Conservation (phyloP, 2,329 filamentous ascomycete genomes). For the Setomelanomma holmii region DNA sequence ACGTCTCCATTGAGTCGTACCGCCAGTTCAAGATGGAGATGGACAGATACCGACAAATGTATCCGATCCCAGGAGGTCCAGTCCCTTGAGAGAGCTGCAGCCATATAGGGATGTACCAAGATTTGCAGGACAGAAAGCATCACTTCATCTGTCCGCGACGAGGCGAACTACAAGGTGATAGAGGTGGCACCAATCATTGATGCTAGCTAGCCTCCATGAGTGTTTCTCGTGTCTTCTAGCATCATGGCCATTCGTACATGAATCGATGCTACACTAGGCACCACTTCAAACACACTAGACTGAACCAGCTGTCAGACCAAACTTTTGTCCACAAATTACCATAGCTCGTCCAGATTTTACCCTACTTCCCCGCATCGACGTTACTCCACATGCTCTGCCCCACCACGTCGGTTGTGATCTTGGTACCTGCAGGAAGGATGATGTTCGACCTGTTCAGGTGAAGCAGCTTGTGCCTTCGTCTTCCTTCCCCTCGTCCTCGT, state of each 20-base stretch:
- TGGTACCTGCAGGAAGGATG: neutral
- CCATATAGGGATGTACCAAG: too few relatives aligned
- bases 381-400: too few relatives aligned
- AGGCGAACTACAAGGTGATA: too few relatives aligned
- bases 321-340: neutral
- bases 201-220: neutral
- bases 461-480: neutral
- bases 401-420: neutral
- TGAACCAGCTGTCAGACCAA: neutral
- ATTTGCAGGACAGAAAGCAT: too few relatives aligned
- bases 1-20: too few relatives aligned
- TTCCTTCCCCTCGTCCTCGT: too few relatives aligned
- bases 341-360: neutral
- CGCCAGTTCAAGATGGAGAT: too few relatives aligned
- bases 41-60: too few relatives aligned
- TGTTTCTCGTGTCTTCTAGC: neutral
- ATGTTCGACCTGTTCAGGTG: neutral
- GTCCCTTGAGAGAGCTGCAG: too few relatives aligned
- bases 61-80: too few relatives aligned
- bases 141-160: too few relatives aligned
- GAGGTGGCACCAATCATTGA: too few relatives aligned
- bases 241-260: neutral
- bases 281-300: neutral
- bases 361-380: neutral
- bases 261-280: neutral